Conservation (phyloP, 768 basidiomycete species). For the Tulasnella sp. region DNA sequence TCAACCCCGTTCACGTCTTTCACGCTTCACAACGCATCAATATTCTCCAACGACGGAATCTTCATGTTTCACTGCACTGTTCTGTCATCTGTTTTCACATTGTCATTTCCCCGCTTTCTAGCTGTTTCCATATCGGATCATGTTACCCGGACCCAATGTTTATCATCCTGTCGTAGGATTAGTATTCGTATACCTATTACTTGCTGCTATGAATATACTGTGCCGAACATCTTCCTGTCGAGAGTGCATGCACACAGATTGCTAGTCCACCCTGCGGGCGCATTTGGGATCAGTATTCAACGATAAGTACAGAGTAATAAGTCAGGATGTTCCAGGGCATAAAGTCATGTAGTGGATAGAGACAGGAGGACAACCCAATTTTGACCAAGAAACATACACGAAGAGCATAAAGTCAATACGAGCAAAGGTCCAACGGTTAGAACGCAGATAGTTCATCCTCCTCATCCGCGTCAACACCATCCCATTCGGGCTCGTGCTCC, state of each 20-base stretch:
- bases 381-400: background rate
- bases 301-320: background rate
- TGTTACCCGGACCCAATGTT: background rate
- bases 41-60: background rate
- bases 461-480: background rate
- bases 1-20: background rate
- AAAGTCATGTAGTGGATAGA: background rate
- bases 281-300: background rate
- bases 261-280: background rate
- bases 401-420: background rate
- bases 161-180: background rate
- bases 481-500: background rate
- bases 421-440: background rate
- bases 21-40: background rate
- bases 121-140: background rate
- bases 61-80: conserved; percentile 2
- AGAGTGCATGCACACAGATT: background rate
- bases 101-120: background rate
- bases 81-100: conserved; percentile 2
- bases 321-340: background rate
- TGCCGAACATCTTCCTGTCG: background rate
- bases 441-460: background rate
- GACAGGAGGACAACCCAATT: background rate
- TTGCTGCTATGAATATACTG: background rate
- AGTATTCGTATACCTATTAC: background rate